phyloP scores from a whole-genome alignment of 2,329 filamentous ascomycete genomes.

The Dryadomyces quercivorus region DNA sequence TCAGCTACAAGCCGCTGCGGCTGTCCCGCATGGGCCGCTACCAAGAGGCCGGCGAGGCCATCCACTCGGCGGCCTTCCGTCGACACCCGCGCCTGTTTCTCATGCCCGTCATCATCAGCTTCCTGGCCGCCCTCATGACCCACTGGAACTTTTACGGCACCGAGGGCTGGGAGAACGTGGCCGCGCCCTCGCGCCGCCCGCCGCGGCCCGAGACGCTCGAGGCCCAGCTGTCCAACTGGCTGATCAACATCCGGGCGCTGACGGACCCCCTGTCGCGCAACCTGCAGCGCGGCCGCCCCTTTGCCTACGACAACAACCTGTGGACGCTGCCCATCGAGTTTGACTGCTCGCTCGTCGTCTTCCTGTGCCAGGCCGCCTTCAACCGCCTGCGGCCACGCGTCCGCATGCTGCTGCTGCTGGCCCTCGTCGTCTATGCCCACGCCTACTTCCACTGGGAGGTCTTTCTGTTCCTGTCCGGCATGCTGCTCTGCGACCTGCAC shows the following conservation, averaged over 20 bases:
- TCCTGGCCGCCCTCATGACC: constrained; percentile 5
- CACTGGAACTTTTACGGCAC: constrained; percentile 9
- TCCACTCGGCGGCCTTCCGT: constrained; percentile 12
- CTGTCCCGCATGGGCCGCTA: constrained; percentile 10
- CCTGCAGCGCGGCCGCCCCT: constrained; percentile 5
- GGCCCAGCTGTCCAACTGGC: constrained; percentile 8
- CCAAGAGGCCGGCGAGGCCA: constrained; percentile 10
- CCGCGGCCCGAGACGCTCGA: not conserved
- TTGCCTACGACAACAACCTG: constrained; percentile 20
- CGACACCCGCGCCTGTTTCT: constrained; percentile 13
- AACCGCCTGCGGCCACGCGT: constrained; percentile 11
- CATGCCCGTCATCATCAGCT: constrained; percentile 9
- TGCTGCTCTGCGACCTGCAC: constrained; percentile 19
- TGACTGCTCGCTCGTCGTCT: constrained; percentile 22
- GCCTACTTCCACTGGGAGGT: constrained; percentile 17
- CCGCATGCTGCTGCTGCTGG: constrained; percentile 8
- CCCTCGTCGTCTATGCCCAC: constrained; percentile 14
- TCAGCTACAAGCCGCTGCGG: constrained; percentile 14
- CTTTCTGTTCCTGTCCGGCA: constrained; percentile 19
- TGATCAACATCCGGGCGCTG: constrained; percentile 1
- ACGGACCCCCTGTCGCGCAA: constrained; percentile 19
- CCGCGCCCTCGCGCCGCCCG: constrained; percentile 7
- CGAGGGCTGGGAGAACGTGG: constrained; percentile 6
- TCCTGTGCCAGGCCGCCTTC: constrained; percentile 20
- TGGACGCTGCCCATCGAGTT: constrained; percentile 27